Conservation (phyloP, 192 early-diverging fungal species). For the Oehlia diaphana region DNA sequence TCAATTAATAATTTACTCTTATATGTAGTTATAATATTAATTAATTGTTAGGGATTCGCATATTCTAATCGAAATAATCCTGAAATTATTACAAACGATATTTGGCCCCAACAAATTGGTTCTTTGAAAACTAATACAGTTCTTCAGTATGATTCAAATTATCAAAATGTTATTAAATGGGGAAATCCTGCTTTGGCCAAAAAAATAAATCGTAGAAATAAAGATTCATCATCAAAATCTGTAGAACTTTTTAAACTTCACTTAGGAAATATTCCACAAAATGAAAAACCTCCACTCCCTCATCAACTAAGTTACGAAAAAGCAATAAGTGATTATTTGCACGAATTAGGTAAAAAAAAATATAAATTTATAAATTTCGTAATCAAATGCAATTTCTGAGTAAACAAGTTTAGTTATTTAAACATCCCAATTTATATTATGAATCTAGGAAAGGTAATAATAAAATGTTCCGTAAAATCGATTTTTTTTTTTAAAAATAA, state of each 20-base stretch:
- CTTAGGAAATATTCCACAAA: conserved; percentile 46
- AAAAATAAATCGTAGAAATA: not conserved
- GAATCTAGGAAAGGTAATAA: not conserved
- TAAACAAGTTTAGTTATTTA: too few species aligned
- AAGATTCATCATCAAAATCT: not conserved
- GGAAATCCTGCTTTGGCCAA: not conserved
- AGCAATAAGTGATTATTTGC: conserved; percentile 53
- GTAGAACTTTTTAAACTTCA: conserved; percentile 19
- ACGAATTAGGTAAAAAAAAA: conserved; percentile 4
- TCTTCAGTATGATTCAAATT: not conserved
- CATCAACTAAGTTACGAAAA: conserved; percentile 48
- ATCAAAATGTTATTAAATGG: not conserved
- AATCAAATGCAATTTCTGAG: too few species aligned
- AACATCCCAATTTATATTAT: too few species aligned
- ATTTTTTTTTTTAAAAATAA: not conserved
- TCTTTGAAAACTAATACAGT: conserved; percentile 5
- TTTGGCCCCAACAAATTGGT: not conserved
- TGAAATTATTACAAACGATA: conserved; percentile 1
- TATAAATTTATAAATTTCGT: not conserved
- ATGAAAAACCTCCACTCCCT: conserved; percentile 41
- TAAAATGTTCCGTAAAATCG: not conserved
- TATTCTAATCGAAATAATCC: not conserved
- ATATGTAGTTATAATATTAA: too few species aligned
- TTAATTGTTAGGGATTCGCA: not conserved
- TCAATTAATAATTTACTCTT: too few species aligned